These are phyloP conservation scores for Lachancea thermotolerans DNA, from an alignment of 805 yeast genomes.

Conservation along the genomic window DNA sequence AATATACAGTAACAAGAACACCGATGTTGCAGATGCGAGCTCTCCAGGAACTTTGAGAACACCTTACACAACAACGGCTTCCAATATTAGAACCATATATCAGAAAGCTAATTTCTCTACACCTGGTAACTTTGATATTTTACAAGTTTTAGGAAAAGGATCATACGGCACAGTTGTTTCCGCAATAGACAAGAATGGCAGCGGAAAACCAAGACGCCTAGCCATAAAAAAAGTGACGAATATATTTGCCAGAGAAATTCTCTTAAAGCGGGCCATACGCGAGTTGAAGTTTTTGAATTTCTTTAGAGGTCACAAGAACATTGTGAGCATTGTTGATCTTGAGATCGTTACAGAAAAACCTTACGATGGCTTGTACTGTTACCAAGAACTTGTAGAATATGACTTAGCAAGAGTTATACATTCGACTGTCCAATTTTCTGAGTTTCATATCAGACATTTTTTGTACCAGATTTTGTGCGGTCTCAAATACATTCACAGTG, in stretches of 20 bases:
- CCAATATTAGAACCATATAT: slow-evolving; percentile 30
- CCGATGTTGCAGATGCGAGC: too few species aligned
- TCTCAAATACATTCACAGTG: slow-evolving; percentile 80
- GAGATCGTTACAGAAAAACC: slow-evolving; percentile 63
- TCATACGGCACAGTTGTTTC: slow-evolving; percentile 83
- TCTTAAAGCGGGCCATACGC: slow-evolving; percentile 73
- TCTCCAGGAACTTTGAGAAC: too few species aligned
- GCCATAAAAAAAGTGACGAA: slow-evolving; percentile 79
- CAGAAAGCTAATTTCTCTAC: slow-evolving; percentile 56
- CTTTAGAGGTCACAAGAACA: slow-evolving; percentile 81
- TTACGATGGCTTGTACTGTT: slow-evolving; percentile 82
- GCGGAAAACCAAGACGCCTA: slow-evolving; percentile 31
- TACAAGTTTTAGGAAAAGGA: slow-evolving; percentile 66
- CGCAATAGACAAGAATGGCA: slow-evolving; percentile 39
- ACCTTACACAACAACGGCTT: neutral
- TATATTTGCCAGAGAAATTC: slow-evolving; percentile 59
- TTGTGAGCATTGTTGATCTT: slow-evolving; percentile 64
- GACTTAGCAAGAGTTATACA: slow-evolving; percentile 80
- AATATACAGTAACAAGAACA: neutral
- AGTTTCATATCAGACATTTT: slow-evolving; percentile 70
- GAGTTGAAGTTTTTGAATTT: slow-evolving; percentile 76
- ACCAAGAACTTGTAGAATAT: slow-evolving; percentile 76
- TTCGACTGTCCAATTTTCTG: slow-evolving; percentile 70
- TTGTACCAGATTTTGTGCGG: slow-evolving; percentile 82
- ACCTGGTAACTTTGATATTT: slow-evolving; percentile 52